These are phyloP conservation scores for Diaporthe longicolla DNA, from an alignment of 2,329 filamentous ascomycete genomes.

Conservation along the genomic window DNA sequence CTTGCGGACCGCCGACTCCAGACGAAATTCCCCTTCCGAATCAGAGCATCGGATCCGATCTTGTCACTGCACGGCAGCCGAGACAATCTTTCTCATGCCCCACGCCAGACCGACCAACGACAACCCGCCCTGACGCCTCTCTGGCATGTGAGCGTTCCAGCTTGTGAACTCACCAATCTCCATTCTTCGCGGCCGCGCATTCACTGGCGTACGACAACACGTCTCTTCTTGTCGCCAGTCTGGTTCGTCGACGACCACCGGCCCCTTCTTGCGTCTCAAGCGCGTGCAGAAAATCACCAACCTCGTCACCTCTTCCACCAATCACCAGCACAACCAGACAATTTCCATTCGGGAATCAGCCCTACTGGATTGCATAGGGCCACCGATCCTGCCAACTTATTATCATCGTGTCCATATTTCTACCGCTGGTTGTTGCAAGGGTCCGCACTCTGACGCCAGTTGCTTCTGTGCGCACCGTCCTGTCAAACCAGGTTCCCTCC, in stretches of 20 bases:
- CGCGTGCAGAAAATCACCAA: neutral
- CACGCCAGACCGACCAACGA: slow-evolving; percentile 24
- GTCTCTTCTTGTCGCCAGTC: slow-evolving; percentile 15
- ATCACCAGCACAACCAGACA: neutral
- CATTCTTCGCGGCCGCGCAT: slow-evolving; percentile 36
- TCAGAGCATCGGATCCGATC: slow-evolving; percentile 33
- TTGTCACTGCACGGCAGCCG: slow-evolving; percentile 7
- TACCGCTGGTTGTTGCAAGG: slow-evolving; percentile 4
- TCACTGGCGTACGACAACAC: slow-evolving; percentile 30
- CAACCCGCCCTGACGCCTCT: slow-evolving; percentile 27
- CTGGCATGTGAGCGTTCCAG: slow-evolving; percentile 42
- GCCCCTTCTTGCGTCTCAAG: slow-evolving; percentile 5
- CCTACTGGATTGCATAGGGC: neutral
- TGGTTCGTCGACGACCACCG: neutral
- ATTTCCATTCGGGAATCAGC: neutral
- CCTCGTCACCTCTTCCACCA: neutral
- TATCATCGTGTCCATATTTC: slow-evolving; percentile 6
- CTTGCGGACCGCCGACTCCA: neutral
- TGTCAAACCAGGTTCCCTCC: slow-evolving; percentile 37
- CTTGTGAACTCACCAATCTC: slow-evolving; percentile 13
- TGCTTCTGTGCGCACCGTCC: slow-evolving; percentile 16
- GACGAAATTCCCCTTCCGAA: slow-evolving; percentile 28
- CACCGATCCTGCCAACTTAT: neutral
- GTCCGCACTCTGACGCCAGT: neutral
- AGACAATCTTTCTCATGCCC: slow-evolving; percentile 34